phyloP scores from a whole-genome alignment of 2,329 filamentous ascomycete genomes.

The Emergomyces africanus region DNA sequence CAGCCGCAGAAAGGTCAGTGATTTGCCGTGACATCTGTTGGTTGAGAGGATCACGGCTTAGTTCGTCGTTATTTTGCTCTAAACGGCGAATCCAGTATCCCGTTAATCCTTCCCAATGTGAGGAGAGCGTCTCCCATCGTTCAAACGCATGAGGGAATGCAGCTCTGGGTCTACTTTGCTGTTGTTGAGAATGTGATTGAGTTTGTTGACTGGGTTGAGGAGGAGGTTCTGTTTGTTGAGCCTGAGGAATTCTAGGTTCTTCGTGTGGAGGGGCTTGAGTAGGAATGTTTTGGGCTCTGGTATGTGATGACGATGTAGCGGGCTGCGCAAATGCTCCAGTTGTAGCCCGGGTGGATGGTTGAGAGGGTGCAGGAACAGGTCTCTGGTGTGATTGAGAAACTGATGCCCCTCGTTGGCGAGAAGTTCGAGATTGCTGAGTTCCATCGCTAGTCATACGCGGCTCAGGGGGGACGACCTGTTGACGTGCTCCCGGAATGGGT shows the following conservation, averaged over 20 bases:
- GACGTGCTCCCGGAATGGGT: neutral
- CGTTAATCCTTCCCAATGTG: constrained; percentile 95
- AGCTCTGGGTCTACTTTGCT: constrained; percentile 34
- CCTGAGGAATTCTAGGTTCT: constrained; percentile 1
- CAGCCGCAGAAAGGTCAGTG: constrained; percentile 90
- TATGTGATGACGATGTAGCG: constrained; percentile 3
- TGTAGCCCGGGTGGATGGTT: neutral
- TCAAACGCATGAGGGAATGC: constrained; percentile 95
- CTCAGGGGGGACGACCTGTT: neutral
- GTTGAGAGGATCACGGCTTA: constrained; percentile 68
- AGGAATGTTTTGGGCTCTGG: neutral
- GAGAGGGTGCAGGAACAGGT: constrained; percentile 3
- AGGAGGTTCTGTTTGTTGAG: neutral
- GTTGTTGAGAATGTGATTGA: constrained; percentile 6
- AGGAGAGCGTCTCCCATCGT: constrained; percentile 91
- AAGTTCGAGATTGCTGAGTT: constrained; percentile 5
- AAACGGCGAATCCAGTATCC: constrained; percentile 94
- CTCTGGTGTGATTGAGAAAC: constrained; percentile 9
- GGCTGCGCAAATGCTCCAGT: constrained; percentile 1
- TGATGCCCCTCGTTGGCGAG: constrained; percentile 5
- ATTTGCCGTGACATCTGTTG: constrained; percentile 88
- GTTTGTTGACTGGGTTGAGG: constrained; percentile 5
- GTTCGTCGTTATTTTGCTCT: constrained; percentile 78
- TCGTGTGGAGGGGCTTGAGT: neutral
- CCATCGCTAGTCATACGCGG: constrained; percentile 1